Evolutionary conservation across 495 filamentous ascomycete species (phyloP), one percentile per base, ranked within the genome.

Genomic region (Tetracladium setigerum): DNA sequence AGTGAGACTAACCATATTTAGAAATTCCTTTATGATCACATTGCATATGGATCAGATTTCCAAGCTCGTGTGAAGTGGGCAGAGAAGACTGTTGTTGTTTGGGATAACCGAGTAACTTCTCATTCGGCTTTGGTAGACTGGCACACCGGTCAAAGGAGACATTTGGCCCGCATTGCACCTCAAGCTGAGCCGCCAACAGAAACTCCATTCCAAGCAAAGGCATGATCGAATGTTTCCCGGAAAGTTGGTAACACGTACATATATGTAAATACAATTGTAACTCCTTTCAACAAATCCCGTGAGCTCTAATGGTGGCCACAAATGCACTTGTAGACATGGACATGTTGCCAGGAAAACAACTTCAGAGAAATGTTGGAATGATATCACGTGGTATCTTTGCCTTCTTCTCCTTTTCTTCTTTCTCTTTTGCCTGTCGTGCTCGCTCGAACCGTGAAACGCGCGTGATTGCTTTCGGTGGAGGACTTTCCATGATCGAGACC

Each of bases 1-100:
- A 84, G 87, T 53, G 87, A 90, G 56, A 83, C 82, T 33, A 83
- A 92, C 43, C 71, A 67, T n/a, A 66, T 91, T 14, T 69, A 92
- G 51, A 89, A 92, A 55, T 95, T 95, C 69, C 69, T 96, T 10
- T 92, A 86, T 68, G 81, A 91, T 62, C 89, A 95, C 59, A 81
- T 94, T 33, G 78, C 83, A 4, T 79, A 73, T 18, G 85, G 89
- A 13, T 79, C 83, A 55, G 89, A 95, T 67, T 90, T 92, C 72
- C 90, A 96, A 56, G 82, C 79, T 8, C 73, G 90, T n/a, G 80
- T 96, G 83, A 53, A 95, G 88, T 88, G 77, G 84, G 53, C 75
- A 79, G 10, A 76, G 78, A 30, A 71, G 72, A 10, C 92, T 2
- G 89, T 95, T 18, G 86, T 95, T 8, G 83, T 95, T 10, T 95